Evolutionary conservation across 129 eudicot genomes (phyloP).

Genomic region (Oenanthe sinensis): DNA sequence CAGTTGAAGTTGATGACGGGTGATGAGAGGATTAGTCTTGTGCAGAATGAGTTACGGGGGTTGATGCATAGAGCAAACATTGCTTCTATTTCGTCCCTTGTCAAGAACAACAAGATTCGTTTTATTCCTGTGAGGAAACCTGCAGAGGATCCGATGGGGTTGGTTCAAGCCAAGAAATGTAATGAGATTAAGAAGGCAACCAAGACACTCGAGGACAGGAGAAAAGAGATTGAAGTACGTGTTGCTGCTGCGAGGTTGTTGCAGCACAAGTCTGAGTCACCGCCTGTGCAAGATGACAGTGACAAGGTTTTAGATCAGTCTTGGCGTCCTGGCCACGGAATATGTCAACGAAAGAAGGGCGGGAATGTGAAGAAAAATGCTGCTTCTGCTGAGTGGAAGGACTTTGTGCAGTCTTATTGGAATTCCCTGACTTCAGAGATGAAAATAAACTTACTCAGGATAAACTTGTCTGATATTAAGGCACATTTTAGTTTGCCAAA

Average conservation of each 20-base stretch:
- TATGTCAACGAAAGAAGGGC: conserved; percentile 54
- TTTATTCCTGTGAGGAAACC: conserved; percentile 66
- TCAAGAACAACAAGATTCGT: conserved; percentile 78
- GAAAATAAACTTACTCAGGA: conserved; percentile 53
- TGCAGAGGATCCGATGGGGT: conserved; percentile 73
- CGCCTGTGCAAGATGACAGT: conserved; percentile 27
- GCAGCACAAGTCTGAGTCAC: conserved; percentile 60
- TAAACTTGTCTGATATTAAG: conserved; percentile 48
- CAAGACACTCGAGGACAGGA: conserved; percentile 74
- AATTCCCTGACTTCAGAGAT: conserved; percentile 46
- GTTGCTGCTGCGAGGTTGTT: conserved; percentile 86
- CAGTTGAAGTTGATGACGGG: conserved; percentile 38
- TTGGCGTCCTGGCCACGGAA: conserved; percentile 39
- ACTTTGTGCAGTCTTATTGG: conserved; percentile 64
- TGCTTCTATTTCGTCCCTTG: conserved; percentile 66
- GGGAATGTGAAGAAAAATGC: conserved; percentile 46
- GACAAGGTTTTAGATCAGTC: conserved; percentile 45
- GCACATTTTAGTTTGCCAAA: conserved; percentile 55
- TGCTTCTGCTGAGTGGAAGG: conserved; percentile 62
- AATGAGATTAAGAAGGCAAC: conserved; percentile 91
- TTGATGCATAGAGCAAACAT: conserved; percentile 66
- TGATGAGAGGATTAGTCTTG: conserved; percentile 46
- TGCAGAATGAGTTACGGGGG: conserved; percentile 53
- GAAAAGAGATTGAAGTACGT: conserved; percentile 90
- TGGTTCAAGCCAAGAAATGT: conserved; percentile 58